A percentile compares a stretch with the other conserved stretches of the same genome.
These are phyloP conservation scores for Fusarium domesticum DNA, from an alignment of 2,329 filamentous ascomycete genomes.

Conservation along the genomic window DNA sequence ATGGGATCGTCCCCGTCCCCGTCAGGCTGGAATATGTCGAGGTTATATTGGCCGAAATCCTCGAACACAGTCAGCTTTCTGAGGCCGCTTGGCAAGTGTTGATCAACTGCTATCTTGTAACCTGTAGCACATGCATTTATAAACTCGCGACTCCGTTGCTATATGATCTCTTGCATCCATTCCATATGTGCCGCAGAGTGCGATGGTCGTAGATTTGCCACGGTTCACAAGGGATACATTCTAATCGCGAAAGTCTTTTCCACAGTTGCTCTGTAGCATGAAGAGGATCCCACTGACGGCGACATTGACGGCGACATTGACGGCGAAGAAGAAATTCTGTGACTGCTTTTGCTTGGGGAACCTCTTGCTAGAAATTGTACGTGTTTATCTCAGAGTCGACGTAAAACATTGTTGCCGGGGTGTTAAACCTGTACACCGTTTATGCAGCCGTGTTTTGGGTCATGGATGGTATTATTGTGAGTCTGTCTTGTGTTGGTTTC, in stretches of 20 bases:
- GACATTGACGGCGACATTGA: not conserved
- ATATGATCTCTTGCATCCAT: no score
- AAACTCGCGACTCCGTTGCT: no score
- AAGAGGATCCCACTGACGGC: no score
- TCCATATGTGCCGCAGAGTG: no score
- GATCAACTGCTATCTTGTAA: no score
- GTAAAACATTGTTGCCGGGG: no score
- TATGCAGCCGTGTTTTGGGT: slow-evolving; percentile 1
- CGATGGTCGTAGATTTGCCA: slow-evolving; percentile 1
- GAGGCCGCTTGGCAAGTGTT: not conserved
- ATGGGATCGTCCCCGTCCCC: not conserved
- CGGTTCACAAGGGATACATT: not conserved
- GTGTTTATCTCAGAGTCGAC: no score
- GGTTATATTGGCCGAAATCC: no score
- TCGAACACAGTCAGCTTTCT: slow-evolving; percentile 1
- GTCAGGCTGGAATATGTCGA: no score
- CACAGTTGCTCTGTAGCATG: not conserved
- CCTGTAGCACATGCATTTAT: no score
- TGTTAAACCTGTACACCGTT: not conserved
- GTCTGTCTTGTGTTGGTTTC: not conserved
- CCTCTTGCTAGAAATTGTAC: no score
- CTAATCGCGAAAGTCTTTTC: not conserved
- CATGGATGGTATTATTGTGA: not conserved
- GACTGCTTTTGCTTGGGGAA: no score
- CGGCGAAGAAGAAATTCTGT: slow-evolving; percentile 2